Conservation (phyloP, 2,329 filamentous ascomycete species). For the Arthroderma sp. region DNA sequence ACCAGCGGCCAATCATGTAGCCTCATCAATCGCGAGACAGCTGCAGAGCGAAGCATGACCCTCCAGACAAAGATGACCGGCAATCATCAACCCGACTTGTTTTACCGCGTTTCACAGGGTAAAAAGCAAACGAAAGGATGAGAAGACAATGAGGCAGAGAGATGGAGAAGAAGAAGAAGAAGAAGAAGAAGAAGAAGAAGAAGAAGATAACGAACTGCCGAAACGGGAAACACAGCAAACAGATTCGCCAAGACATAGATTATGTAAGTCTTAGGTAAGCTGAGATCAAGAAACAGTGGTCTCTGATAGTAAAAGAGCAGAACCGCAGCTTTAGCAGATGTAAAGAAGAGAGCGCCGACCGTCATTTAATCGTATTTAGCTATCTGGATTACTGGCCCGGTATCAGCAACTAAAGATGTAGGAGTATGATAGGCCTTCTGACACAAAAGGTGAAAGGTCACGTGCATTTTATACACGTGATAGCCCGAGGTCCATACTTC, state of each 20-base stretch:
- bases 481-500: background rate
- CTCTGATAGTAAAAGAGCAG: background rate
- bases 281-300: background rate
- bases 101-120: background rate
- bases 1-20: background rate
- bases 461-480: background rate
- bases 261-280: background rate
- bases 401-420: too few relatives aligned
- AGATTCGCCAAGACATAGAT: background rate
- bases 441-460: too few relatives aligned
- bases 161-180: background rate
- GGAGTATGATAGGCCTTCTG: too few relatives aligned
- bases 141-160: background rate
- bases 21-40: background rate
- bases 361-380: too few relatives aligned
- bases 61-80: background rate
- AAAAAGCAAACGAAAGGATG: background rate
- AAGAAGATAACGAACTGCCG: background rate
- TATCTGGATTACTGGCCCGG: too few relatives aligned
- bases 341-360: too few relatives aligned
- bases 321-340: background rate
- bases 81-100: background rate
- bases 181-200: background rate
- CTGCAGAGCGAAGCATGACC: background rate
- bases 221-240: background rate